Evolutionary conservation across 2,329 filamentous ascomycete species (phyloP), one percentile per base, ranked within the genome.

Genomic region (Xylariales sp.): DNA sequence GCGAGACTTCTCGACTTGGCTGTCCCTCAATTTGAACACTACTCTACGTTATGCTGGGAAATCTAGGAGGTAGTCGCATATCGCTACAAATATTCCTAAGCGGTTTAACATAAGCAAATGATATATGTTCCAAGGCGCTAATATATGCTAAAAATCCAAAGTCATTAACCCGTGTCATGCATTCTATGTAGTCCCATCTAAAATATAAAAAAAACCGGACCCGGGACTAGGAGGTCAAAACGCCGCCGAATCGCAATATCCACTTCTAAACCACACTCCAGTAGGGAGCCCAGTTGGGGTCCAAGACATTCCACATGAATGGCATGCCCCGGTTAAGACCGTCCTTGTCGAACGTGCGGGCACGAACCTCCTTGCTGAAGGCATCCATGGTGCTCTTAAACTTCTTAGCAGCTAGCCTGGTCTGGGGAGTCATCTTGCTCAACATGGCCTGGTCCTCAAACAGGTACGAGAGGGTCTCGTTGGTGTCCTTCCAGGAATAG

Each of bases 241-340:
- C 23, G 23, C 23, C 23, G 23, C 23, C 23, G 23, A 23, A 23
- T 23, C 23, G 23, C 23, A 23, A 23, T 23, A 30, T 30, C 12
- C 16, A 8, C 32, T 46, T 49, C 9, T 65, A 70, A 12, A 70
- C 69, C 12, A 67, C 65, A 23, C 56, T 61, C 69, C 69, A 71
- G 54, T 65, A 72, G 36, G 64, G 53, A 12, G 64, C 66, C 36
- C 63, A 64, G 59, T 71, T 62, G 2, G 70, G 69, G 30, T 72
- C 69, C 12, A 72, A 39, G 1, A 70, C 72, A 49, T 74, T 75
- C 77, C 78, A 85, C 1, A 85, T 53, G 68, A 84, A 84, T 6
- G 83, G 83, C 83, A 84, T 84, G 1, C 82, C 83, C 67, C 81
- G 77, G 69, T 78, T 79, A 52, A 85, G 75, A 0, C 83, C 84